Conservation (phyloP, 73 alveolate species). For the Diophrys sp. region DNA sequence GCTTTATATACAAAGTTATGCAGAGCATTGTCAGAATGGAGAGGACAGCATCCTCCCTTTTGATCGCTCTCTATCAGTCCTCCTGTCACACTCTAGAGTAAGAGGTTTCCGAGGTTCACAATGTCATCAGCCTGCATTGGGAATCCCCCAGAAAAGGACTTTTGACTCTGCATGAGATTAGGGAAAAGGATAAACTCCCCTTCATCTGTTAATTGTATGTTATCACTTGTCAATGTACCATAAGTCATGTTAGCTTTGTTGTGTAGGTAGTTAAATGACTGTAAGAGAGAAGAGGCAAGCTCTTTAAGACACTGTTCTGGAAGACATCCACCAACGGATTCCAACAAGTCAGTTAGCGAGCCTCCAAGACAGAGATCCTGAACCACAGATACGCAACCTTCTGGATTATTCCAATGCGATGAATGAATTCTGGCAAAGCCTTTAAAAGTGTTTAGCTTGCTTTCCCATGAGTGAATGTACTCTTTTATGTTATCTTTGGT, state of each 20-base stretch:
- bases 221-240: background rate
- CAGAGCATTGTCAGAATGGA: background rate
- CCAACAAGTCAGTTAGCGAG: slow-evolving; percentile 20
- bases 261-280: background rate
- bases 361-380: slow-evolving; percentile 48
- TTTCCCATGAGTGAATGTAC: slow-evolving; percentile 16
- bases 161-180: background rate
- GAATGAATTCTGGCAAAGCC: slow-evolving; percentile 26
- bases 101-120: background rate
- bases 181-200: background rate
- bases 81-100: background rate
- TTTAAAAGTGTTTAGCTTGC: slow-evolving; percentile 3
- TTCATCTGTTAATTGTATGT: background rate
- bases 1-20: background rate
- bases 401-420: slow-evolving; percentile 67
- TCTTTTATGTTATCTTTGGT: slow-evolving; percentile 4
- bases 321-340: background rate
- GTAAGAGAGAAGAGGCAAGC: background rate
- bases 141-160: background rate
- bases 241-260: background rate
- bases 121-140: background rate
- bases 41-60: background rate
- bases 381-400: slow-evolving; percentile 70
- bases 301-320: background rate
- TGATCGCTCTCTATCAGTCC: background rate